phyloP scores from a whole-genome alignment of 352 stramenopile genomes.

The Globisporangium perplexum region DNA sequence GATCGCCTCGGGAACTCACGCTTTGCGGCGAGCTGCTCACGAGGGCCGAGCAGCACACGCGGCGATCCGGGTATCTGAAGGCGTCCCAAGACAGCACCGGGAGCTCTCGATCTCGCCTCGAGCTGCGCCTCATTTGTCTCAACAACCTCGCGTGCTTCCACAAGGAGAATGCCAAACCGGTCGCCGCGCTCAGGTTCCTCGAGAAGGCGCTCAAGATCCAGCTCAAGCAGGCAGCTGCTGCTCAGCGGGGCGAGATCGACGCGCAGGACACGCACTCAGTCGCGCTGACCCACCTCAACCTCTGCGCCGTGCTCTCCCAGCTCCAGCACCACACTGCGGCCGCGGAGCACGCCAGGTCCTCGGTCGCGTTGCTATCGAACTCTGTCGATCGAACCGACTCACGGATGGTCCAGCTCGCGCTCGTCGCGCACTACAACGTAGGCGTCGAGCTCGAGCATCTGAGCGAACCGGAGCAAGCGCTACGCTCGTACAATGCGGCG shows the following conservation, averaged over 20 bases:
- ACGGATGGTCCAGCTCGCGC: constrained; percentile 21
- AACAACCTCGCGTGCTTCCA: constrained; percentile 68
- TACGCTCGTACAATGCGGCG: constrained; percentile 17
- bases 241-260: not conserved
- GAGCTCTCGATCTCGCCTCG: constrained; percentile 20
- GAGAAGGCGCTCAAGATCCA: constrained; percentile 47
- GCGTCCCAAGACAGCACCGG: constrained; percentile 11
- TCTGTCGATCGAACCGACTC: not conserved
- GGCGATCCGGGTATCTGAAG: constrained; percentile 32
- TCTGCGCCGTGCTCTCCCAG: constrained; percentile 58
- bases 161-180: constrained; percentile 33
- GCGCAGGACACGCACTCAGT: constrained; percentile 13
- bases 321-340: constrained; percentile 39
- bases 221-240: constrained; percentile 14
- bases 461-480: constrained; percentile 16
- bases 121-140: constrained; percentile 43
- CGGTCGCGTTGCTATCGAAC: constrained; percentile 23
- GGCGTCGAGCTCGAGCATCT: constrained; percentile 57
- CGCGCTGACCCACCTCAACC: constrained; percentile 52
- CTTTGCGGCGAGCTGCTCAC: constrained; percentile 21
- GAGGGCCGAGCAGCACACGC: constrained; percentile 53
- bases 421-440: constrained; percentile 55
- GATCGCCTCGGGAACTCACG: constrained; percentile 5
- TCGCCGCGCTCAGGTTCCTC: constrained; percentile 34
- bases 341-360: constrained; percentile 35